Conservation (phyloP, 371 early-diverging fungal genomes). For the Synchytrium microbalum region DNA sequence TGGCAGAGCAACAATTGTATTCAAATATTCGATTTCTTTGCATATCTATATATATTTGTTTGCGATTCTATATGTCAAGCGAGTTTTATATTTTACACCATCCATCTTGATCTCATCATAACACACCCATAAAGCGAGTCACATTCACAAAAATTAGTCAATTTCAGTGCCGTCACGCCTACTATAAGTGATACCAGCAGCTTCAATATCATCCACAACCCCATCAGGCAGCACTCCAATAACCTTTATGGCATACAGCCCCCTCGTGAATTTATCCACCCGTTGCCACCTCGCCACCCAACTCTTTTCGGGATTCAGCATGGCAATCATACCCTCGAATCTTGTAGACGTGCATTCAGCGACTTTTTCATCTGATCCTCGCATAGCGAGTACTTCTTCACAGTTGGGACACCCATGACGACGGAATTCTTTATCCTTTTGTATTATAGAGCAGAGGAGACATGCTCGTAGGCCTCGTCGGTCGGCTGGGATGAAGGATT, state of each 20-base stretch:
- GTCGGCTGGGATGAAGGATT: constrained; percentile 49
- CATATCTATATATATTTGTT: constrained; percentile 10
- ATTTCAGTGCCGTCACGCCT: constrained; percentile 74
- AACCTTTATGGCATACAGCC: constrained; percentile 88
- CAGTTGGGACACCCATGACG: constrained; percentile 66
- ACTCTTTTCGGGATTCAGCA: constrained; percentile 69
- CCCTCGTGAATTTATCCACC: constrained; percentile 69
- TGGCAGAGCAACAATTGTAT: no score
- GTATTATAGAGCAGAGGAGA: constrained; percentile 85
- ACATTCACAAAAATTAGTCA: constrained; percentile 38
- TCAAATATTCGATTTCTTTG: no score
- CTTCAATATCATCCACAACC: constrained; percentile 68
- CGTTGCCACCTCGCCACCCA: constrained; percentile 91
- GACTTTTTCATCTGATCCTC: constrained; percentile 61
- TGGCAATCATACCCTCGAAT: constrained; percentile 80
- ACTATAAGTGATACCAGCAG: constrained; percentile 71
- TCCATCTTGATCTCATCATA: neutral
- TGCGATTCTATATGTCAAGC: neutral
- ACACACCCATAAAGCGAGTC: no score
- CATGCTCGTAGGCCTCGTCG: constrained; percentile 83
- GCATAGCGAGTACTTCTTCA: constrained; percentile 84
- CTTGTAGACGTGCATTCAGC: constrained; percentile 82
- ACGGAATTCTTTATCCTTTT: constrained; percentile 72
- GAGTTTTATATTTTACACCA: neutral
- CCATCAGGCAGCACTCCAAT: constrained; percentile 84